phyloP scores from a whole-genome alignment of 2,329 filamentous ascomycete genomes.

The Fusarium chaquense region DNA sequence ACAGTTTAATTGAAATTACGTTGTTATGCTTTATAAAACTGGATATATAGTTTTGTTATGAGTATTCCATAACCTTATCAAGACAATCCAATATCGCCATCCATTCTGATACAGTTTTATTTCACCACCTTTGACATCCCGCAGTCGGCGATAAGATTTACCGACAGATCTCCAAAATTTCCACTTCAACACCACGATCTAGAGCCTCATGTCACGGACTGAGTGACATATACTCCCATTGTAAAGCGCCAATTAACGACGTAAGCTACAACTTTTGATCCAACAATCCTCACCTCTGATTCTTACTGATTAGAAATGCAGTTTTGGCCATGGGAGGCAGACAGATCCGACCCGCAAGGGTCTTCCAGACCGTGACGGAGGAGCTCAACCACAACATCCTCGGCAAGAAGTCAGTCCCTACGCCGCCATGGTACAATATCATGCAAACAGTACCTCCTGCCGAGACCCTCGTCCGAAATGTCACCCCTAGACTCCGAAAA shows the following conservation, averaged over 20 bases:
- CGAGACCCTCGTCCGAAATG: conserved; percentile 67
- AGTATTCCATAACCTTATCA: too few species aligned
- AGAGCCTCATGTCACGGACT: conserved; percentile 13
- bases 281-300: background rate
- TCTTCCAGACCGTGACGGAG: conserved; percentile 60
- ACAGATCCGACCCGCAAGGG: conserved; percentile 61
- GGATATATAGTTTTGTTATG: background rate
- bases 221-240: conserved; percentile 35
- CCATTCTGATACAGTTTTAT: background rate
- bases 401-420: conserved; percentile 50
- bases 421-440: conserved; percentile 64
- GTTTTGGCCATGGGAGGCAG: conserved; percentile 56
- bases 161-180: conserved; percentile 50
- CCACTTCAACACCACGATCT: conserved; percentile 41
- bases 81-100: background rate
- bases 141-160: conserved; percentile 49
- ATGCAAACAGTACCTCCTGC: conserved; percentile 67
- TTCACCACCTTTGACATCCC: conserved; percentile 23
- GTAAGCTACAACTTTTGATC: conserved; percentile 16
- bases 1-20: background rate
- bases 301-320: conserved; percentile 13
- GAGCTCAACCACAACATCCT: conserved; percentile 59
- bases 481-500: conserved; percentile 60
- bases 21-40: background rate
- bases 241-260: conserved; percentile 37